Base-by-base conservation (phyloP, 1,284 basidiomycete species). In the Pisolithus thermaeus region DNA sequence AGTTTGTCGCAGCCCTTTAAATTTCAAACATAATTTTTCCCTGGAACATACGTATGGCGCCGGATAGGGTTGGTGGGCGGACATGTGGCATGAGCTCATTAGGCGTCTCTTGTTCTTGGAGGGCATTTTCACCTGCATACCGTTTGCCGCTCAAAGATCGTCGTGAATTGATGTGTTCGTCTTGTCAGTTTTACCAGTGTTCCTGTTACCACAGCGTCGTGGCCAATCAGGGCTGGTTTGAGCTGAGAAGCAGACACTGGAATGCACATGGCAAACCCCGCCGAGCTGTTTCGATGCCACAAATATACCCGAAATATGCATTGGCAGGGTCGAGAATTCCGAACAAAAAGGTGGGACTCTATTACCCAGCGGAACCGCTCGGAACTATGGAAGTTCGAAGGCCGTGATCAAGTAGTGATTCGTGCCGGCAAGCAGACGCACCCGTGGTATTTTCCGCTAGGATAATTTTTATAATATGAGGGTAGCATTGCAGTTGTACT, bases 1-100 rank as follows among this genome's bases (percentile, higher is more conserved):
- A 51, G 38, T 43, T 49, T 43, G 48, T 42, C 35, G 22, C 38
- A 16, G 55, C 53, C 30, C 51, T 38, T 49, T 48, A 23, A 58
- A 56, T 43, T 27, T 42, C 43, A 32, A 32, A 45, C 43, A 27
- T 8, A 42, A 18, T 40, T 43, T 32, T 45, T 46, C 30, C 28
- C 30, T 46, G 44, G 42, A 35, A 36, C 20, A 23, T 14, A 36
- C 18, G 18, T 46, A 45, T 32, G 43, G 27, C 27, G 16, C 43
- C 30, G 16, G 43, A 16, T 20, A 35, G 28, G 44, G 44, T 16
- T n/a, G 44, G 23, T 23, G 18, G 8, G 27, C 7, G 28, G 8
- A 45, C 43, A 45, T 35, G 43, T 45, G 30, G 41, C 41, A 42
- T 25, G 14, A 9, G 14, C n/a, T 42, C 23, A 42, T 42, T 42